Conservation (phyloP, 1,139 yeast species). For the Yamadazyma blattariae region DNA sequence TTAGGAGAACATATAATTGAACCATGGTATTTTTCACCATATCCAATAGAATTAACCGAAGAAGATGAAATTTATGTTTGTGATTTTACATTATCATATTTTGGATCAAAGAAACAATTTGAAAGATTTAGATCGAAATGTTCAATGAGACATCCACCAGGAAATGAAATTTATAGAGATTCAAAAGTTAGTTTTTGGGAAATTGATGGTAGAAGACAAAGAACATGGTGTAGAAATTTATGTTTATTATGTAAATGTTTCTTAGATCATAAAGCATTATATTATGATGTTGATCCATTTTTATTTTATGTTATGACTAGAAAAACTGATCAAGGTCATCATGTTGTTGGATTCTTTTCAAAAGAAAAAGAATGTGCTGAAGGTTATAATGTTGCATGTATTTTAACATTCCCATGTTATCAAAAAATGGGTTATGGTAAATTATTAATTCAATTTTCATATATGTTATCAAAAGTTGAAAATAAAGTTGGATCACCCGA, state of each 20-base stretch:
- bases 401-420: slow-evolving; percentile 90
- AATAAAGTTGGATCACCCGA: slow-evolving; percentile 95
- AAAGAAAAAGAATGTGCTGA: slow-evolving; percentile 96
- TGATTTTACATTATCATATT: slow-evolving; percentile 85
- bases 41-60: slow-evolving; percentile 91
- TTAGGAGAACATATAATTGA: slow-evolving; percentile 92
- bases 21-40: slow-evolving; percentile 99
- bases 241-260: slow-evolving; percentile 86
- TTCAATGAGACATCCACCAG: slow-evolving; percentile 92
- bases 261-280: slow-evolving; percentile 90
- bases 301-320: slow-evolving; percentile 93
- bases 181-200: slow-evolving; percentile 79
- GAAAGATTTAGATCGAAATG: slow-evolving; percentile 87
- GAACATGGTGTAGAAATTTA: slow-evolving; percentile 95
- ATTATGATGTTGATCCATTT: slow-evolving; percentile 97
- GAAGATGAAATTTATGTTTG: slow-evolving; percentile 87
- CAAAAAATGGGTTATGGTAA: slow-evolving; percentile 95
- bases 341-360: slow-evolving; percentile 92
- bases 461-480: slow-evolving; percentile 83
- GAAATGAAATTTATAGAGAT: slow-evolving; percentile 94
- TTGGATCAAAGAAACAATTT: slow-evolving; percentile 86
- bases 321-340: slow-evolving; percentile 86
- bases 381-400: slow-evolving; percentile 96
- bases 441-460: slow-evolving; percentile 86
- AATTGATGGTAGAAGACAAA: slow-evolving; percentile 91